A percentile compares a stretch with the other conserved stretches of the same genome.
phyloP scores from a whole-genome alignment of 495 filamentous ascomycete species.

The Ascobolus immersus region DNA sequence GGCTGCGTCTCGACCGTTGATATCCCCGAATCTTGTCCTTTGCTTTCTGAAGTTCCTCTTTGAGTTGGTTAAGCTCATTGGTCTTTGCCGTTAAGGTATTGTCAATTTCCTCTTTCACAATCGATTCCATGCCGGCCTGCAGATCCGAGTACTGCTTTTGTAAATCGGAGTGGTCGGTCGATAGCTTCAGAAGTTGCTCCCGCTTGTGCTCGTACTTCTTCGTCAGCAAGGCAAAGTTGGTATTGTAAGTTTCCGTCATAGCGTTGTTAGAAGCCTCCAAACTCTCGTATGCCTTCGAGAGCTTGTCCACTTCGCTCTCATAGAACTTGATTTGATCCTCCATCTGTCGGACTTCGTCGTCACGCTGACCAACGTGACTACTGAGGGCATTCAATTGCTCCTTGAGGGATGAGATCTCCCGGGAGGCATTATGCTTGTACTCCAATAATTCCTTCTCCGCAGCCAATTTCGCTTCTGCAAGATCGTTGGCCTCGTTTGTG shows the following conservation, averaged over 20 bases:
- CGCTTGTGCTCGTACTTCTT: slow-evolving; percentile 37
- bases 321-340: slow-evolving; percentile 50
- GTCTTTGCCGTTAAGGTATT: slow-evolving; percentile 44
- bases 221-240: slow-evolving; percentile 31
- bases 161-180: slow-evolving; percentile 23
- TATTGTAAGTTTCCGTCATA: slow-evolving; percentile 38
- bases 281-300: slow-evolving; percentile 48
- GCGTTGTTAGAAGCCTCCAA: slow-evolving; percentile 43
- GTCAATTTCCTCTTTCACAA: slow-evolving; percentile 34
- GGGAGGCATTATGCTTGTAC: slow-evolving; percentile 5
- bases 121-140: slow-evolving; percentile 34
- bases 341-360: slow-evolving; percentile 59
- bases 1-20: slow-evolving; percentile 29
- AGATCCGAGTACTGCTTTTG: slow-evolving; percentile 18
- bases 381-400: slow-evolving; percentile 7
- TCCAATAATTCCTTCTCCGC: slow-evolving; percentile 9
- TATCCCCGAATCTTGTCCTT: slow-evolving; percentile 55
- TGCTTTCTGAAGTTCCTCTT: slow-evolving; percentile 48
- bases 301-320: slow-evolving; percentile 46
- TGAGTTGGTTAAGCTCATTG: slow-evolving; percentile 48
- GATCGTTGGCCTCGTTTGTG: slow-evolving; percentile 11
- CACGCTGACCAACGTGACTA: slow-evolving; percentile 27
- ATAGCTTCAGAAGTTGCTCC: slow-evolving; percentile 27
- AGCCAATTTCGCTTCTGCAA: slow-evolving; percentile 13
- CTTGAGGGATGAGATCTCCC: too few relatives aligned